Base-by-base conservation (phyloP, 148 eudicot genomes). In the Mesembryanthemum crystallinum region DNA sequence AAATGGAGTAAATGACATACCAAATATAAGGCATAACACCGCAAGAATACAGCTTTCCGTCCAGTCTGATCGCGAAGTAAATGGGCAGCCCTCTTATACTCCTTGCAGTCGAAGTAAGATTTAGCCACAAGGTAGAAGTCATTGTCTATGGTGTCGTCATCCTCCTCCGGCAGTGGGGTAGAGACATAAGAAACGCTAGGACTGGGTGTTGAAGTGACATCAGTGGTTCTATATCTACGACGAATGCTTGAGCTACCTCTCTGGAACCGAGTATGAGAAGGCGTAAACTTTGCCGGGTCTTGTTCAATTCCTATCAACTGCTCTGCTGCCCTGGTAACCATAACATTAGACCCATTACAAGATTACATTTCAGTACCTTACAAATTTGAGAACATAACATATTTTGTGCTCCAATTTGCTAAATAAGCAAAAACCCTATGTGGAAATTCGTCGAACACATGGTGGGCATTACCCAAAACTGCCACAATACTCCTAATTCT, bases 261-360 rank as follows among this genome's bases (percentile, higher is more conserved):
- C 86, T 96, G 99, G 77, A 95, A 91, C 78, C 97, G 80, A 21
- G 99, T 92, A 79, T 89, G 97, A 0, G 98, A 89, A 11, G 93
- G 97, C 0, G 97, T 88, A 78, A 83, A 84, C 88, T 91, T 96
- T n/a, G 87, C 78, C 1, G 96, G 98, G 67, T 92, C 99, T 83
- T 92, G 97, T 83, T 96, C 98, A 70, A 96, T 96, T 32, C 98
- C 98, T 83, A 92, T 85, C 63, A 96, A 82, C 61, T 91, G 99
- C 74, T 96, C 99, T 64, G 93, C 94, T 73, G 98, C 98, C 99
- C 99, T 96, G 68, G 24, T 23, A 77, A 63, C 47, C 58, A 71
- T 21, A 35, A 52, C 8, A 66, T 57, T 47, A 28, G 70, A 42
- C 29, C 42, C 77, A 60, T 28, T 67, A 24, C 57, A 30, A 1